A percentile compares a stretch with the other conserved stretches of the same genome.
These are phyloP conservation scores for Cutaneotrichosporon mucoides DNA, from an alignment of 1,284 basidiomycete genomes.

Conservation along the genomic window DNA sequence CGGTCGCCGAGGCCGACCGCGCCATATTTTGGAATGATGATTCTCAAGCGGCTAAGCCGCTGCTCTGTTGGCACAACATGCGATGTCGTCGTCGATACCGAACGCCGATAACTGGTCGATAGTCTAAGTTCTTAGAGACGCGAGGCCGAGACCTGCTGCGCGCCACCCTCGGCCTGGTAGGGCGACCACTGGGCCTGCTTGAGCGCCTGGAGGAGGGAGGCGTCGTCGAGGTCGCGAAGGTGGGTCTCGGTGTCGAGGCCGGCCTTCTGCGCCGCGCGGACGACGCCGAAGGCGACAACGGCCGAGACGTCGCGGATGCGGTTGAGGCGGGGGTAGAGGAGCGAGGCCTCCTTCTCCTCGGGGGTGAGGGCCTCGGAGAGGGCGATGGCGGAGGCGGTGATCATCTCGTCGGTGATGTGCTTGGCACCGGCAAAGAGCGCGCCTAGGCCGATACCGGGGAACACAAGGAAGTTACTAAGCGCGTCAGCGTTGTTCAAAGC, in stretches of 20 bases:
- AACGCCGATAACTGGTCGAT: background rate
- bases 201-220: constrained; percentile 28
- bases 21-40: no score
- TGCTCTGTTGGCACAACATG: background rate
- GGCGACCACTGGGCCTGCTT: constrained; percentile 34
- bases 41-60: no score
- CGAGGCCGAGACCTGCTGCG: background rate
- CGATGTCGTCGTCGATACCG: background rate
- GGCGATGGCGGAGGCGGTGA: constrained; percentile 59
- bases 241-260: constrained; percentile 43
- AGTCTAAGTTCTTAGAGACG: constrained; percentile 7
- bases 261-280: constrained; percentile 70
- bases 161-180: constrained; percentile 5
- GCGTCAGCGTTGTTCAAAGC: constrained; percentile 49
- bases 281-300: constrained; percentile 66
- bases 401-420: constrained; percentile 47
- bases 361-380: constrained; percentile 69
- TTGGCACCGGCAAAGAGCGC: constrained; percentile 58
- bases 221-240: constrained; percentile 31
- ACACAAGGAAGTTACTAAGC: constrained; percentile 41
- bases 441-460: constrained; percentile 70
- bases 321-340: constrained; percentile 71
- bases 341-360: constrained; percentile 62
- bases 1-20: no score
- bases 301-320: constrained; percentile 80